These are phyloP conservation scores for Solanum appendiculatum DNA, from an alignment of 257 asterid species.

Conservation along the genomic window DNA sequence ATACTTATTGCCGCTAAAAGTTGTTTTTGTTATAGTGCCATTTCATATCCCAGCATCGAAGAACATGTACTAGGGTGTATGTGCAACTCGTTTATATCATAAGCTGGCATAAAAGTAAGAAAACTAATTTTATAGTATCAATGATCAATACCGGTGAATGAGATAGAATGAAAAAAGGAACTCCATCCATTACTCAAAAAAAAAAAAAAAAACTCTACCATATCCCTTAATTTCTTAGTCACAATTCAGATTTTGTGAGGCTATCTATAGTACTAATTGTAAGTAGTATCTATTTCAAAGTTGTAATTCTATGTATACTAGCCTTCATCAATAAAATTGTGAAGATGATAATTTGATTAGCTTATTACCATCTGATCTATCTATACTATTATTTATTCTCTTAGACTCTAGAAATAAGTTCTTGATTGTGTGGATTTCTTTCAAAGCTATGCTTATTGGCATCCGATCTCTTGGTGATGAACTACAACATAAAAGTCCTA, in stretches of 20 bases:
- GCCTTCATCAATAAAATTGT: background rate
- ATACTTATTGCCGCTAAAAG: too few species aligned
- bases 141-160: too few species aligned
- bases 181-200: too few species aligned
- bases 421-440: background rate
- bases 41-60: too few species aligned
- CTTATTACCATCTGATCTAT: background rate
- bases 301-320: background rate
- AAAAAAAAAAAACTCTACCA: too few species aligned
- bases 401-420: background rate
- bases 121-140: too few species aligned
- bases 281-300: background rate
- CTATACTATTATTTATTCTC: background rate
- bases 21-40: too few species aligned
- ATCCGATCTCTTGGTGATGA: background rate
- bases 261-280: background rate
- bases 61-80: too few species aligned
- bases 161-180: too few species aligned
- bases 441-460: background rate
- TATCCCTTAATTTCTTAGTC: background rate
- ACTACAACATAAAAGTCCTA: conserved; percentile 8
- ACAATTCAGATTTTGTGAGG: background rate
- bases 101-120: too few species aligned
- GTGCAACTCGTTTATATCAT: too few species aligned
- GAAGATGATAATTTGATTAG: background rate